Base-by-base conservation (phyloP, 2,329 filamentous ascomycete genomes). In the Chalara sp. region DNA sequence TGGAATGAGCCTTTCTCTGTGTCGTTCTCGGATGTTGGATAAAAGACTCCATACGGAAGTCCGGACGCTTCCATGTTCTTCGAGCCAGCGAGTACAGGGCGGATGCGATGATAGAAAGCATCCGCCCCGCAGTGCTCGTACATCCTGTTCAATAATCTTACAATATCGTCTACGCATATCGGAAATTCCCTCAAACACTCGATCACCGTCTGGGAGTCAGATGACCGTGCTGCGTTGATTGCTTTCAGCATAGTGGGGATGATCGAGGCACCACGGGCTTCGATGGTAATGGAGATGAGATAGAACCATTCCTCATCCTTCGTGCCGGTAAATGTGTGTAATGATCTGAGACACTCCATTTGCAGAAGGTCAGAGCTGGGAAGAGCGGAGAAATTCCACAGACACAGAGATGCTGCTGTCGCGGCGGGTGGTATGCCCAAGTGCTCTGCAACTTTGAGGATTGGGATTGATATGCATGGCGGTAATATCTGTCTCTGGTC, bases 221-320 rank as follows among this genome's bases (percentile, higher is more conserved):
- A 73, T 3, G 71, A 66, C 48, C 80, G 76, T 40, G 84, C 83
- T 4, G 87, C 84, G 11, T 81, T 71, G 8, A 96, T 84, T 2
- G 91, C 91, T 31, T 78, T 70, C 29, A 95, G 73, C 83, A 96
- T 90, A 50, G 84, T 68, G 0, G 88, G 86, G 52, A 96, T 83
- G 33, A 89, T 80, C 0, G 78, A 74, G 0, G 84, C 90, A 0
- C 86, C 89, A 44, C 83, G 79, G 33, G 89, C 86, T 70, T 97
- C 92, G 65, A 96, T 95, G 13, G 91, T 90, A 1, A 93, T 86
- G 1, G 89, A 95, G 54, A 96, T 78, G 37, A 93, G 75, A 60
- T 91, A 91, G 70, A 97, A 97, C 92, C 92, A 96, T 60, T 90
- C 89, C 68, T 97, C 92, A 58, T 95, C 90, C 47, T 85, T 71